phyloP scores from a whole-genome alignment of 805 yeast genomes.

The Sugiyamaella floridensis region DNA sequence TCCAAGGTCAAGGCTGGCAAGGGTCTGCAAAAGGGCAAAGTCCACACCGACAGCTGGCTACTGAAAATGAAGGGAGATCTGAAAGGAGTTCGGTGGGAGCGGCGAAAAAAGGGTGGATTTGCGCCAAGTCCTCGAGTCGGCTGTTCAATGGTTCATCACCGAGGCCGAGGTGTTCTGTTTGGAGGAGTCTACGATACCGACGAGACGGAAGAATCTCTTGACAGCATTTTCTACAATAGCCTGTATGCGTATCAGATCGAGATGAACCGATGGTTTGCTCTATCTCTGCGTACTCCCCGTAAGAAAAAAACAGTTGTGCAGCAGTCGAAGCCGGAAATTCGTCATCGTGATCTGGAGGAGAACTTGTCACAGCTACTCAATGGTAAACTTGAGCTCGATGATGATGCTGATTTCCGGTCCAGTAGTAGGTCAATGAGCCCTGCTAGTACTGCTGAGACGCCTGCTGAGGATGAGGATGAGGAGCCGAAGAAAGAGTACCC shows the following conservation, averaged over 20 bases:
- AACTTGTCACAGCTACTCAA: constrained; percentile 48
- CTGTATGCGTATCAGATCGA: constrained; percentile 78
- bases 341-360: constrained; percentile 78
- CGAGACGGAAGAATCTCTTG: constrained; percentile 88
- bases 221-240: constrained; percentile 76
- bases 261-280: constrained; percentile 79
- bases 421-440: constrained; percentile 29
- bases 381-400: constrained; percentile 26
- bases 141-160: constrained; percentile 79
- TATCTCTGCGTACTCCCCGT: constrained; percentile 56
- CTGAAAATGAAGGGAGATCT: constrained; percentile 82
- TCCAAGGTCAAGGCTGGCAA: constrained; percentile 79
- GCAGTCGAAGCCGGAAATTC: constrained; percentile 37
- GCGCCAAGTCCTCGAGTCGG: constrained; percentile 95
- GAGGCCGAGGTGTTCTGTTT: constrained; percentile 85
- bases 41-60: constrained; percentile 77
- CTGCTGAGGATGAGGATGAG: constrained; percentile 30
- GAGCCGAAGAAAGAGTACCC: constrained; percentile 45
- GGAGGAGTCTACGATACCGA: constrained; percentile 95
- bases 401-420: constrained; percentile 16
- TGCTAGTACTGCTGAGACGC: constrained; percentile 27
- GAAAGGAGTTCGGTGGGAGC: constrained; percentile 73
- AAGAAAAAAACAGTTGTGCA: constrained; percentile 43
- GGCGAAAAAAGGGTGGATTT: constrained; percentile 82
- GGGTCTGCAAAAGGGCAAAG: constrained; percentile 86